Base-by-base conservation (phyloP, 805 yeast genomes). In the Jamesozyma rosinii region DNA sequence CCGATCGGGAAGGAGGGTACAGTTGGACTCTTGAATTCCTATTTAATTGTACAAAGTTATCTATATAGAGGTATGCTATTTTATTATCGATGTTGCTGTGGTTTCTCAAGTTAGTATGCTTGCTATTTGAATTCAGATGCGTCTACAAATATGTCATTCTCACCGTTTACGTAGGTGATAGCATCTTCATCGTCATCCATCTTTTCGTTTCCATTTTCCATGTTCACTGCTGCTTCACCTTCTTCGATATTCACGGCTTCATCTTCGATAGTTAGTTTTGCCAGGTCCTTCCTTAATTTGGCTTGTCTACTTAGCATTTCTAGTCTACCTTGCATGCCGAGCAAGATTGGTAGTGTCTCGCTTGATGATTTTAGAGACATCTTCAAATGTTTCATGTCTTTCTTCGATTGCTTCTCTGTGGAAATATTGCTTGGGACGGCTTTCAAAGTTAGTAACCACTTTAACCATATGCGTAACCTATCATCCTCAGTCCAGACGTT, bases 271-370 rank as follows among this genome's bases (percentile, higher is more conserved):
- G 61, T 55, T 44, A 67, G 51, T 43, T 61, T 68, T 38, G 67
- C 58, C 54, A 74, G 65, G 36, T 74, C 79, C 32, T 64, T 61
- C 56, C 97, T 78, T 50, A 90, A 66, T 44, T 75, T 72, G 10
- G 86, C 71, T 64, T 90, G 97, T 3, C 87, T 75, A 49, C 75
- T 75, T 35, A 90, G 70, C 60, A 90, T 71, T 54, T 81, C 83
- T 38, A 90, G 68, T 49, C 92, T 76, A 38, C 98, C 98, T 61
- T 89, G 94, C 26, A 90, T 71, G 1, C 92, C 79, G 21, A 89
- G 65, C 41, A 90, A 68, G 33, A 76, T 72, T 8, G 89, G 83
- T 49, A 90, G 64, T 72, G 70, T 47, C 72, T 72, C 61, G 75
- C 69, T 27, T 75, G 81, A 44, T n/a, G 75, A 67, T 17, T 69